phyloP scores from a whole-genome alignment of 768 basidiomycete genomes.

The Grammothele lineata region DNA sequence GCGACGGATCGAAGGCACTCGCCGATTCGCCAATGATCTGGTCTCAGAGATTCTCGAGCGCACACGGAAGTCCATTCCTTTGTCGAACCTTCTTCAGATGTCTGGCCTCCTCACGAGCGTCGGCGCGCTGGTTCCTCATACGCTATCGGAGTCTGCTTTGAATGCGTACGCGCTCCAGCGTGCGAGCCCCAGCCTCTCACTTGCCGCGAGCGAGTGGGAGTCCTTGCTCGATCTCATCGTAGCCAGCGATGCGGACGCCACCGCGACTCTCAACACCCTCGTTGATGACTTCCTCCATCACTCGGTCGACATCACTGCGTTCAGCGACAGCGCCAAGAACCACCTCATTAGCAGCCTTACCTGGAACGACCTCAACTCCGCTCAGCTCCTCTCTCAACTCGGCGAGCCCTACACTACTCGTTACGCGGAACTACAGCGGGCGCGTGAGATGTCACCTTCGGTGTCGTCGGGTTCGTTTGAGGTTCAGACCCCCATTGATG shows the following conservation, averaged over 20 bases:
- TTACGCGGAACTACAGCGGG: slow-evolving; percentile 8
- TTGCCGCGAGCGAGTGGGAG: slow-evolving; percentile 42
- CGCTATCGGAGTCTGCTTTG: slow-evolving; percentile 33
- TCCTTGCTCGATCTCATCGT: slow-evolving; percentile 37
- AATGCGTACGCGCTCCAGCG: slow-evolving; percentile 44
- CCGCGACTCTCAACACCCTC: slow-evolving; percentile 9
- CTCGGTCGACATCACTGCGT: slow-evolving; percentile 14
- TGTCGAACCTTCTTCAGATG: slow-evolving; percentile 8
- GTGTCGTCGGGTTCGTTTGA: slow-evolving; percentile 8
- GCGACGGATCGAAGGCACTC: slow-evolving; percentile 11
- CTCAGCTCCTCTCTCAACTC: slow-evolving; percentile 10
- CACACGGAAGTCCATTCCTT: neutral
- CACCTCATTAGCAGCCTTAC: slow-evolving; percentile 11
- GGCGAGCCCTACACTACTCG: slow-evolving; percentile 12
- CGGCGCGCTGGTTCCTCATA: slow-evolving; percentile 25
- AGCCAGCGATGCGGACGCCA: slow-evolving; percentile 5
- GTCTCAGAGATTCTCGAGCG: slow-evolving; percentile 1
- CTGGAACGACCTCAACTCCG: slow-evolving; percentile 11
- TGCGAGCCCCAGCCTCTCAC: slow-evolving; percentile 26
- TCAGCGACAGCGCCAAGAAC: slow-evolving; percentile 11
- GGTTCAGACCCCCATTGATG: slow-evolving; percentile 2
- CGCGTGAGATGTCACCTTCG: slow-evolving; percentile 2
- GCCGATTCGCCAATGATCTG: slow-evolving; percentile 13
- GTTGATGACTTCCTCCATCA: slow-evolving; percentile 13
- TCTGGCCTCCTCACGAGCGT: slow-evolving; percentile 10